Evolutionary conservation across 116 monocot genomes (phyloP).

Genomic region (Iris pallida): DNA sequence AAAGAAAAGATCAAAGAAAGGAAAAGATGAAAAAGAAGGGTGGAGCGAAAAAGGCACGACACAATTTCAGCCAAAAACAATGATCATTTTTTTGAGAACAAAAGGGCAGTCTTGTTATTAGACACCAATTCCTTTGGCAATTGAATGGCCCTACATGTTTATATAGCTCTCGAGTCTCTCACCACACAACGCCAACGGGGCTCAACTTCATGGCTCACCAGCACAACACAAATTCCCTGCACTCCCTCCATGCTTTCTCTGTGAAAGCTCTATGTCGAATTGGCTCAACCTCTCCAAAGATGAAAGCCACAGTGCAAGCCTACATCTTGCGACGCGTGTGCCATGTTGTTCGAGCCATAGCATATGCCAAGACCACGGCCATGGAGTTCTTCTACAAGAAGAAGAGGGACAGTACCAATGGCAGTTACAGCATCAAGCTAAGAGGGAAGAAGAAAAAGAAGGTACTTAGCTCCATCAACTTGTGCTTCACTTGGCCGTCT

Average conservation of each 20-base stretch:
- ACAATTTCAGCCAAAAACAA: too few relatives aligned
- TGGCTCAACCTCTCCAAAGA: conserved; percentile 30
- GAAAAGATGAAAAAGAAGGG: too few relatives aligned
- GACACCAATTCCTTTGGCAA: neutral
- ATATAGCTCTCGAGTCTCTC: conserved; percentile 1
- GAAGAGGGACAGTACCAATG: neutral
- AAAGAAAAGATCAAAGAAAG: too few relatives aligned
- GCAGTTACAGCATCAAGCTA: conserved; percentile 10
- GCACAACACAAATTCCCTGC: conserved; percentile 21
- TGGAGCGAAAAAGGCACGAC: too few relatives aligned
- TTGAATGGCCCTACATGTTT: neutral
- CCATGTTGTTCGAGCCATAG: conserved; percentile 28
- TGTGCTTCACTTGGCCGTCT: conserved; percentile 32
- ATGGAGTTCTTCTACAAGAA: conserved; percentile 25
- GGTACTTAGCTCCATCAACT: conserved; percentile 22
- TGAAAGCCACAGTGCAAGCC: conserved; percentile 44
- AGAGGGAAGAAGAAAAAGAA: conserved; percentile 22
- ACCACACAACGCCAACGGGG: conserved; percentile 8
- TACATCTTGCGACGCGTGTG: conserved; percentile 26
- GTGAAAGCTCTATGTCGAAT: conserved; percentile 13
- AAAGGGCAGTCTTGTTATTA: conserved; percentile 10
- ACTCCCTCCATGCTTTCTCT: conserved; percentile 12
- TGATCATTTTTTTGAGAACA: neutral
- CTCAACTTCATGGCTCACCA: conserved; percentile 49
- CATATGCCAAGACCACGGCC: conserved; percentile 28